Evolutionary conservation across 2,329 filamentous ascomycete species (phyloP).

Genomic region (Apiospora pterosperma): DNA sequence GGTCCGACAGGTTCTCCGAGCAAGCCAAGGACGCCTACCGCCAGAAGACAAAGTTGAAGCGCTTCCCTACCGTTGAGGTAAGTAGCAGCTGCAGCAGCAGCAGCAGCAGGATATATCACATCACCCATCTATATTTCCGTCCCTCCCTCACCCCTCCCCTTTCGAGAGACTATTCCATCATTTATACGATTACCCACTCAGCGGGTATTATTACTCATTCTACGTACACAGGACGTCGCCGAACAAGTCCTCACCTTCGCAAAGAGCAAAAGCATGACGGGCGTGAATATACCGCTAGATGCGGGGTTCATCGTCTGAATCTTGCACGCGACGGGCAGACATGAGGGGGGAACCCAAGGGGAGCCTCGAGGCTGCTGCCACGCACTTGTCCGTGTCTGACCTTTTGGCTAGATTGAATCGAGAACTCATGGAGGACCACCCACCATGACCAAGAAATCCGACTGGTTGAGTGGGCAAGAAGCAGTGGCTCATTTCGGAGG

Average conservation of each 20-base stretch:
- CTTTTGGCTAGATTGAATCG: neutral
- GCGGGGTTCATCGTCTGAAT: slow-evolving; percentile 27
- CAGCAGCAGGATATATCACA: slow-evolving; percentile 5
- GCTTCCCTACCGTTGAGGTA: slow-evolving; percentile 51
- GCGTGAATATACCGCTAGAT: slow-evolving; percentile 50
- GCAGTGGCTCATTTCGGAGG: neutral
- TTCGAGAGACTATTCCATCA: too few species aligned
- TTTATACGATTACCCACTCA: neutral
- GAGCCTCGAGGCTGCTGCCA: neutral
- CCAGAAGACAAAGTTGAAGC: slow-evolving; percentile 57
- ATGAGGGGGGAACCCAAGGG: neutral
- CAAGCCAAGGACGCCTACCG: slow-evolving; percentile 53
- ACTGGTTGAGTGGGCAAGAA: neutral
- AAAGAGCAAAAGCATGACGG: slow-evolving; percentile 46
- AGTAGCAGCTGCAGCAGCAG: slow-evolving; percentile 8
- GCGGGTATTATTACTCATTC: slow-evolving; percentile 1
- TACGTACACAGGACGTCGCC: slow-evolving; percentile 42
- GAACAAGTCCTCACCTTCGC: slow-evolving; percentile 50
- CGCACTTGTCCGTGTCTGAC: neutral
- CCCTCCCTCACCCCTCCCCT: too few species aligned
- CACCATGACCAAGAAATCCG: neutral
- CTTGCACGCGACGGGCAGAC: neutral
- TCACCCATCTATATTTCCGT: neutral
- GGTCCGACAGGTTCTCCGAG: slow-evolving; percentile 57
- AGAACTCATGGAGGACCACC: neutral